Evolutionary conservation across 495 filamentous ascomycete species (phyloP).

Genomic region (Amphirosellinia nigrospora): DNA sequence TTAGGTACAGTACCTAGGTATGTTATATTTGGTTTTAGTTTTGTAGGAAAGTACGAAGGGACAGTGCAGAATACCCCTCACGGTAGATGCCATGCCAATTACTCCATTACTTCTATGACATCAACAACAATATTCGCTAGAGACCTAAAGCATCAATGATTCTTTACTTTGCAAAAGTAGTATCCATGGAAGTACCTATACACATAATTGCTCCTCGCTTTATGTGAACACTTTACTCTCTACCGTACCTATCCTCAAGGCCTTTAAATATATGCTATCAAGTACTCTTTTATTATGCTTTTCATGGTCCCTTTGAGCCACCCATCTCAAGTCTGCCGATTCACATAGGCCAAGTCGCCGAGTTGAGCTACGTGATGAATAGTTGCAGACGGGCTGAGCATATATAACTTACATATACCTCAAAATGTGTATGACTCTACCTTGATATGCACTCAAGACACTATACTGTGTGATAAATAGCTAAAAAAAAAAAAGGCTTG

Average conservation of each 20-base stretch:
- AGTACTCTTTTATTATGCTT: neutral
- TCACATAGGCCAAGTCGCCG: neutral
- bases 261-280: neutral
- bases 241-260: neutral
- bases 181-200: too few species aligned
- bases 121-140: neutral
- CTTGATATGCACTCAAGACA: neutral
- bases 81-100: neutral
- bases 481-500: too few species aligned
- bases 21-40: neutral
- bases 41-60: neutral
- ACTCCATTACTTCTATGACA: neutral
- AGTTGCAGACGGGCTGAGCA: neutral
- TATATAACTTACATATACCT: neutral
- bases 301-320: neutral
- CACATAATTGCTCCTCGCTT: too few species aligned
- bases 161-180: too few species aligned
- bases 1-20: too few species aligned
- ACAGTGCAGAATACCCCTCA: neutral
- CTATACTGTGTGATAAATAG: too few species aligned
- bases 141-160: too few species aligned
- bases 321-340: neutral
- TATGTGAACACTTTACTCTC: too few species aligned
- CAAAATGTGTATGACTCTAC: neutral
- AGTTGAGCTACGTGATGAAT: neutral